Evolutionary conservation across 805 yeast species (phyloP).

Genomic region (Aciculoconidium aculeatum): DNA sequence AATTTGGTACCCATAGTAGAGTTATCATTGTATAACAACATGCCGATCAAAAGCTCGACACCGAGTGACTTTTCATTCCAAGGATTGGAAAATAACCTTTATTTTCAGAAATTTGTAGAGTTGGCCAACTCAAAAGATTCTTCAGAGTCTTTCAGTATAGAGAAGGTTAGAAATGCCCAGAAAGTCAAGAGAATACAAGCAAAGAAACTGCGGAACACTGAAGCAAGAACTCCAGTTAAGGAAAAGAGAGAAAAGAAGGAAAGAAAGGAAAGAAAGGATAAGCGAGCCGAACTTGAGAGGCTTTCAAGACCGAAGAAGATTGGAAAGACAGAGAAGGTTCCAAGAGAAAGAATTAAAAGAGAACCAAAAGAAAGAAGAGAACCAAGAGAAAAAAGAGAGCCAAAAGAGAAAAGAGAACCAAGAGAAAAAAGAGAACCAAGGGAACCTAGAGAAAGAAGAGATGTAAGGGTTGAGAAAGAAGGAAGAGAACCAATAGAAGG

Average conservation of each 20-base stretch:
- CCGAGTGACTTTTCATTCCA: neutral
- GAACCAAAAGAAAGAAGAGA: conserved; percentile 9
- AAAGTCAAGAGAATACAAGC: conserved; percentile 3
- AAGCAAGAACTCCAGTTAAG: conserved; percentile 4
- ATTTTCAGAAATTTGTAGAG: conserved; percentile 14
- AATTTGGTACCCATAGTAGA: conserved; percentile 29
- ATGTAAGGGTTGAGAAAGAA: conserved; percentile 7
- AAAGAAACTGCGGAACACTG: conserved; percentile 6
- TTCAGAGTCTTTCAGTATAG: conserved; percentile 2
- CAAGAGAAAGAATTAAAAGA: conserved; percentile 9
- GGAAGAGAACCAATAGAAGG: conserved; percentile 3
- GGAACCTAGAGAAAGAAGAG: conserved; percentile 7
- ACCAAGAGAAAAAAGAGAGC: conserved; percentile 6
- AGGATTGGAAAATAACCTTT: conserved; percentile 12
- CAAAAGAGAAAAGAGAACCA: conserved; percentile 1
- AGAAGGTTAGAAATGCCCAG: conserved; percentile 5
- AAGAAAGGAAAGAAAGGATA: conserved; percentile 8
- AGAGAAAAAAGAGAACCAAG: conserved; percentile 9
- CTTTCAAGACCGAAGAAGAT: conserved; percentile 5
- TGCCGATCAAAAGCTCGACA: conserved; percentile 14
- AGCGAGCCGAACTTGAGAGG: conserved; percentile 3
- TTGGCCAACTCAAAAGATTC: conserved; percentile 14
- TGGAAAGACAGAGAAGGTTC: conserved; percentile 9
- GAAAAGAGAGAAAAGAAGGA: conserved; percentile 6
- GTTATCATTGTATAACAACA: conserved; percentile 25